Conservation (phyloP, 345 rosid genomes). For the Melaleuca quinquenervia region DNA sequence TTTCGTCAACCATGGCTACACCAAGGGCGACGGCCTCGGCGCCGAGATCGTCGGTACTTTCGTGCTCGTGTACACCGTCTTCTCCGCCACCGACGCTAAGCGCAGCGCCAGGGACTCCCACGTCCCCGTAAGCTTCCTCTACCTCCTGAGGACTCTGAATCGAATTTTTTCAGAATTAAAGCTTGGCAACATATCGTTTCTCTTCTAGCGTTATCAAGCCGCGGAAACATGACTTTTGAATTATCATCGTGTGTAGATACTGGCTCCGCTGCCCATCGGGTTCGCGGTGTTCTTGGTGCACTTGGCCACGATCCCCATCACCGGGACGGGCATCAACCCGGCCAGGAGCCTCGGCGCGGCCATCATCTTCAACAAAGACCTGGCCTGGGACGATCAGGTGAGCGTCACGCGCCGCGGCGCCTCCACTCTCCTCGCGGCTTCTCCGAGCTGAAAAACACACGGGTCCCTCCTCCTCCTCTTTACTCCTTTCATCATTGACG, state of each 20-base stretch:
- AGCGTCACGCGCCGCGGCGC: not conserved
- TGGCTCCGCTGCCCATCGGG: conserved; percentile 61
- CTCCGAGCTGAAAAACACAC: not conserved
- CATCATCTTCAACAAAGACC: conserved; percentile 44
- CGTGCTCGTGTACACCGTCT: conserved; percentile 38
- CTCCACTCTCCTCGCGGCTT: not conserved
- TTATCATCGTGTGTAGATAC: conserved; percentile 18
- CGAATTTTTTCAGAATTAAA: not conserved
- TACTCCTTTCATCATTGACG: not conserved
- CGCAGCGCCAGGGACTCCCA: conserved; percentile 52
- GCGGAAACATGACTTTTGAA: not conserved
- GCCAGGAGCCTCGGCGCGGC: conserved; percentile 69
- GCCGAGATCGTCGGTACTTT: conserved; percentile 38
- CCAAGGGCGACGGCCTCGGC: conserved; percentile 38
- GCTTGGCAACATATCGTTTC: not conserved
- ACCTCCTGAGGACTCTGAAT: too few relatives aligned
- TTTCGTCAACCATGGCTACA: conserved; percentile 20
- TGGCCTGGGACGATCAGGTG: conserved; percentile 53
- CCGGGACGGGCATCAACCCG: conserved; percentile 66
- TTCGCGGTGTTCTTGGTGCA: conserved; percentile 68
- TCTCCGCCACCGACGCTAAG: conserved; percentile 53
- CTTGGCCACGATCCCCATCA: conserved; percentile 58
- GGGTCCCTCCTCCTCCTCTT: not conserved
- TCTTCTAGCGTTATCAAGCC: not conserved
- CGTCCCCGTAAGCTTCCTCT: conserved; percentile 28